These are phyloP conservation scores for Galerina marginata DNA, from an alignment of 768 basidiomycete species.

Conservation along the genomic window DNA sequence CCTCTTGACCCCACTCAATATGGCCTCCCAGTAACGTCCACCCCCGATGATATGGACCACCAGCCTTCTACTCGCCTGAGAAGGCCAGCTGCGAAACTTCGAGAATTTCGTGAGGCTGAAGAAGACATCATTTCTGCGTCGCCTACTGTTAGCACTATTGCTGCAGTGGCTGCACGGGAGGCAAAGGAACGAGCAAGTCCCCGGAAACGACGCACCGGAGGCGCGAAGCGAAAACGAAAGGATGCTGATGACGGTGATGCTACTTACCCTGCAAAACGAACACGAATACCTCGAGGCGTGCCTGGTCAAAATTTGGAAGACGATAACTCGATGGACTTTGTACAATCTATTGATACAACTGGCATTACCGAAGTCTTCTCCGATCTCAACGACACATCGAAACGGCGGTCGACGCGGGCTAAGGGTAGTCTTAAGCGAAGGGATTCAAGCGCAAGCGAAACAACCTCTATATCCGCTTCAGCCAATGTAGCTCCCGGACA, in stretches of 20 bases:
- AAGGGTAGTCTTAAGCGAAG: slow-evolving; percentile 45
- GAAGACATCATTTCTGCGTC: slow-evolving; percentile 32
- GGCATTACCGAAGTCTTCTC: slow-evolving; percentile 33
- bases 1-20: slow-evolving; percentile 62
- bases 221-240: slow-evolving; percentile 61
- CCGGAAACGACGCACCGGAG: slow-evolving; percentile 53
- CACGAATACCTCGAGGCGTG: slow-evolving; percentile 55
- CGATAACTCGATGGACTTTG: slow-evolving; percentile 41
- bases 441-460: slow-evolving; percentile 60
- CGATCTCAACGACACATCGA: slow-evolving; percentile 41
- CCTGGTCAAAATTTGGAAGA: slow-evolving; percentile 42
- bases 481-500: slow-evolving; percentile 6
- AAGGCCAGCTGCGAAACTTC: slow-evolving; percentile 52
- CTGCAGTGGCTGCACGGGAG: slow-evolving; percentile 43
- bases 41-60: slow-evolving; percentile 44
- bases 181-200: slow-evolving; percentile 52
- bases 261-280: slow-evolving; percentile 74
- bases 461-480: slow-evolving; percentile 38
- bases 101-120: slow-evolving; percentile 56
- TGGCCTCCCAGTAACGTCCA: slow-evolving; percentile 57
- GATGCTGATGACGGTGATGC: slow-evolving; percentile 67
- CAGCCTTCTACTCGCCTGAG: slow-evolving; percentile 41
- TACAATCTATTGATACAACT: slow-evolving; percentile 23
- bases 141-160: slow-evolving; percentile 32
- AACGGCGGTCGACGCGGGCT: slow-evolving; percentile 54